These are phyloP conservation scores for Bremia lactucae DNA, from an alignment of 352 stramenopile species.

Conservation along the genomic window DNA sequence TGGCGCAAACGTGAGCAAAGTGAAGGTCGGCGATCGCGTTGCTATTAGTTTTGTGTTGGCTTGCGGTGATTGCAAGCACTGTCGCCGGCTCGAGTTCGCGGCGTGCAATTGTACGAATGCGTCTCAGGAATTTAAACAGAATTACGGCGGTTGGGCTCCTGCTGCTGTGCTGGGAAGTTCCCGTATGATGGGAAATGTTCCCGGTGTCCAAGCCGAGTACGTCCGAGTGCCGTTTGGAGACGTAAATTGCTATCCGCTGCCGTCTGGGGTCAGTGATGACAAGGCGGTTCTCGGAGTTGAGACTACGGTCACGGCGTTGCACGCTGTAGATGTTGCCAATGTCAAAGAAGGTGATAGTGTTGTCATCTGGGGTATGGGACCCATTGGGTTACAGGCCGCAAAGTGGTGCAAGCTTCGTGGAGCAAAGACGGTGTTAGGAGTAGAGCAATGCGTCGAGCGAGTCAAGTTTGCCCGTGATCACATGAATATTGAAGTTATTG, in stretches of 20 bases:
- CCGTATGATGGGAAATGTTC: slow-evolving; percentile 42
- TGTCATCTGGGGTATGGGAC: slow-evolving; percentile 61
- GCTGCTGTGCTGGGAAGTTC: slow-evolving; percentile 50
- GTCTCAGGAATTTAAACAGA: slow-evolving; percentile 52
- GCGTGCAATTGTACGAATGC: slow-evolving; percentile 66
- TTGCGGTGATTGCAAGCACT: slow-evolving; percentile 63
- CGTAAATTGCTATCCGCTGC: slow-evolving; percentile 57
- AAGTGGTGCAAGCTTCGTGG: slow-evolving; percentile 59
- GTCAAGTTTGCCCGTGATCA: slow-evolving; percentile 45
- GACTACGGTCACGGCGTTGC: slow-evolving; percentile 42
- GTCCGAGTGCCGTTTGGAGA: slow-evolving; percentile 67
- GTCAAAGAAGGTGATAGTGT: slow-evolving; percentile 37
- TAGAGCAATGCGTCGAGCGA: slow-evolving; percentile 40
- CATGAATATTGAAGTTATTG: slow-evolving; percentile 53
- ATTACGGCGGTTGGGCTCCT: slow-evolving; percentile 50
- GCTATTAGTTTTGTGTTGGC: slow-evolving; percentile 60
- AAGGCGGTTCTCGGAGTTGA: slow-evolving; percentile 58
- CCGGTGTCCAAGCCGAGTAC: slow-evolving; percentile 62
- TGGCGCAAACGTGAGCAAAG: slow-evolving; percentile 33
- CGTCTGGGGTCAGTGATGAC: slow-evolving; percentile 38
- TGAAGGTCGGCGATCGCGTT: slow-evolving; percentile 60
- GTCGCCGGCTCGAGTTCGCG: slow-evolving; percentile 43
- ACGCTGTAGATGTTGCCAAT: slow-evolving; percentile 45
- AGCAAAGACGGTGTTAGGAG: slow-evolving; percentile 44
- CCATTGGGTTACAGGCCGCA: slow-evolving; percentile 41